These are phyloP conservation scores for Globisporangium takayamanum DNA, from an alignment of 352 stramenopile species.

Conservation along the genomic window DNA sequence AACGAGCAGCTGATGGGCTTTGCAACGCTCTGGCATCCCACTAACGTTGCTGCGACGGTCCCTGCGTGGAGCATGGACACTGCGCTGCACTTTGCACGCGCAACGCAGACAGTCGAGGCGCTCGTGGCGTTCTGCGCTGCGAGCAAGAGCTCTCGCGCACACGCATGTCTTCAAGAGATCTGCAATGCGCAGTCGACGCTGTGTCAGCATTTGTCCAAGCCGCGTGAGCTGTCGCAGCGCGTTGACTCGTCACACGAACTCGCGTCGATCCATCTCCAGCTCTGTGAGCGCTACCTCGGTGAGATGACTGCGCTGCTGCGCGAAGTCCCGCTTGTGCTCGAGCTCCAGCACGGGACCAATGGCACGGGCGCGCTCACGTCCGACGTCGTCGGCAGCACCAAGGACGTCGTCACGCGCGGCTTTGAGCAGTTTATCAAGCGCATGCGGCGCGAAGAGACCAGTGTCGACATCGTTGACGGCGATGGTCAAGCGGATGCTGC, in stretches of 20 bases:
- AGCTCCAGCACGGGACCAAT: constrained; percentile 15
- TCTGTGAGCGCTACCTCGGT: constrained; percentile 23
- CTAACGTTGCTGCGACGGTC: not conserved
- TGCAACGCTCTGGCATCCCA: too few relatives aligned
- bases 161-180: constrained; percentile 10
- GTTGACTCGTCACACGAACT: not conserved
- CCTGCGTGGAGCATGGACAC: not conserved
- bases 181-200: constrained; percentile 1
- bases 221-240: not conserved
- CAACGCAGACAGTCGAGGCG: not conserved
- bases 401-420: not conserved
- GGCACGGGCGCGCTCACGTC: not conserved
- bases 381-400: not conserved
- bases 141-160: constrained; percentile 4
- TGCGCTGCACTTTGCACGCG: constrained; percentile 3
- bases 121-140: constrained; percentile 10
- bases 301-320: constrained; percentile 22
- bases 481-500: not conserved
- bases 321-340: constrained; percentile 14
- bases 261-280: constrained; percentile 14
- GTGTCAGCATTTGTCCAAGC: not conserved
- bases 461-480: not conserved
- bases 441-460: not conserved
- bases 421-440: constrained; percentile 3
- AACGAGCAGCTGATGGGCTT: not conserved